Evolutionary conservation across 495 filamentous ascomycete species (phyloP), one percentile per base, ranked within the genome.

Genomic region (Echria macrotheca): DNA sequence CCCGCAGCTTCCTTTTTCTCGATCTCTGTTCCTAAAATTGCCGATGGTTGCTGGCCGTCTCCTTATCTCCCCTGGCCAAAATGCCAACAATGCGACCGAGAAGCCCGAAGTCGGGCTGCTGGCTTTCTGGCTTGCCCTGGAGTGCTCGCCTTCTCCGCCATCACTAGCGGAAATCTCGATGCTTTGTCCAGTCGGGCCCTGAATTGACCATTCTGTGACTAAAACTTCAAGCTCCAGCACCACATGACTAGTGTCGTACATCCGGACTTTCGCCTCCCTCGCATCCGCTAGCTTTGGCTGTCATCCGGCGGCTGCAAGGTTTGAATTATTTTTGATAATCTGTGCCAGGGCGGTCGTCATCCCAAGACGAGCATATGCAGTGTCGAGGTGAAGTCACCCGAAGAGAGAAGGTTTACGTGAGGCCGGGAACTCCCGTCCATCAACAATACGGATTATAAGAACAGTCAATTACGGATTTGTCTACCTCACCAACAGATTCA

Each of bases 201-300:
- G 44, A 51, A 51, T 52, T 58, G 49, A 42, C 46, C 60, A 59
- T 65, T 61, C 55, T 65, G 31, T 65, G 58, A 63, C 50, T 41
- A 7, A 41, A 41, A 51, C 43, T 47, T 9, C 18, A 46, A 41
- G 44, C 50, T 50, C 43, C 31, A 39, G 10, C 44, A 21, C 28
- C 62, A 51, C 60, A 57, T 65, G 62, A 65, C 60, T 42, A 17
- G 35, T 14, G 5, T 44, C 6, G 18, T 14, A 14, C 19, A 8
- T 37, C 29, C 10, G 49, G 40, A 10, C 19, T 55, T 46, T 46
- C 42, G 22, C 15, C 29, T 32, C 28, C 19, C n/a, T n/a, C n/a
- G n/a, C n/a, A n/a, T n/a, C n/a, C n/a, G n/a, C n/a, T 14, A 45
- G n/a, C 28, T 24, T 28, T 9, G 18, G 14, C 21, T 14, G 18